These are phyloP conservation scores for Talaromyces rugulosus DNA, from an alignment of 2,329 filamentous ascomycete species.

Conservation along the genomic window DNA sequence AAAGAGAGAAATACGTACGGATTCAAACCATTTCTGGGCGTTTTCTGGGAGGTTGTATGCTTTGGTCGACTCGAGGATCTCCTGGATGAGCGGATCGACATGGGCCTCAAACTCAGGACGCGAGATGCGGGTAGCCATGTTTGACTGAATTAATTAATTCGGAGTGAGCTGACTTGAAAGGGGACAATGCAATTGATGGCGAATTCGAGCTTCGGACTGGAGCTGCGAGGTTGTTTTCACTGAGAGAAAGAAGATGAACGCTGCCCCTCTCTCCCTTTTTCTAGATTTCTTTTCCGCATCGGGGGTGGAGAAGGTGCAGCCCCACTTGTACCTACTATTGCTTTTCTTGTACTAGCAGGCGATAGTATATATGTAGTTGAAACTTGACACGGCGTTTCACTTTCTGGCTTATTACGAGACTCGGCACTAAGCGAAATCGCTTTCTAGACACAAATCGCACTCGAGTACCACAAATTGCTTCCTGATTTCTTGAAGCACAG, in stretches of 20 bases:
- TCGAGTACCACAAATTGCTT: no score
- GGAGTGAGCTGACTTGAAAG: not conserved
- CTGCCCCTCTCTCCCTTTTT: not conserved
- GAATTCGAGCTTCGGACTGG: not conserved
- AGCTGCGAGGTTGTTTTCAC: not conserved
- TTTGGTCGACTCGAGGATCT: conserved; percentile 72
- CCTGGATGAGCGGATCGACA: conserved; percentile 80
- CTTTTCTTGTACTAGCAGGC: no score
- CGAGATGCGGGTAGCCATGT: conserved; percentile 69
- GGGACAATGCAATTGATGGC: not conserved
- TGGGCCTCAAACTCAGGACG: conserved; percentile 76
- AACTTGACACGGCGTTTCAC: no score
- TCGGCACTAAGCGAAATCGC: no score
- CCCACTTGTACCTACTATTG: not conserved
- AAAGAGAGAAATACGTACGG: conserved; percentile 47
- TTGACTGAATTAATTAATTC: conserved; percentile 10
- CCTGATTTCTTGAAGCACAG: no score
- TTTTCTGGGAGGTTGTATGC: conserved; percentile 78
- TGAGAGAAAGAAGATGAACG: not conserved
- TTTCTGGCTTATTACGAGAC: no score
- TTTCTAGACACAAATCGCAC: no score
- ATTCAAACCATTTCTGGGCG: conserved; percentile 81
- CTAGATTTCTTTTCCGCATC: not conserved
- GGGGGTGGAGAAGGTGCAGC: not conserved
- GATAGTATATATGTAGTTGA: no score